Conservation (phyloP, 2,329 filamentous ascomycete species). For the Aotearoamyces nothofagi region DNA sequence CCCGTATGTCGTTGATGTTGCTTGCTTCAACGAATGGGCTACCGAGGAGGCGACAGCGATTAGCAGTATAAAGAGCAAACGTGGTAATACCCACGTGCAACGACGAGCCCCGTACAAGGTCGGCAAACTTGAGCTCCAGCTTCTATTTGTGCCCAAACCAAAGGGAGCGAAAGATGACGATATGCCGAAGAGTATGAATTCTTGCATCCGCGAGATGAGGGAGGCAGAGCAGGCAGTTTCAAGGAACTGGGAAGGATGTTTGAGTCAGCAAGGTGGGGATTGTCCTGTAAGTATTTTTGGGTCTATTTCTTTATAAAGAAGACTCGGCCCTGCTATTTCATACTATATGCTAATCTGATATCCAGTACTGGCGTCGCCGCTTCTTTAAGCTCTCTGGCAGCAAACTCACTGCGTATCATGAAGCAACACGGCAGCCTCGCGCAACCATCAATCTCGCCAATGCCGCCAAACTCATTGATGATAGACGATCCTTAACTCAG, state of each 20-base stretch:
- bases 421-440: conserved; percentile 85
- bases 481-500: conserved; percentile 69
- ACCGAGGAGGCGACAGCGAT: conserved; percentile 65
- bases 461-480: conserved; percentile 35
- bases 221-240: conserved; percentile 71
- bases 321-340: conserved; percentile 26
- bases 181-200: conserved; percentile 99
- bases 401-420: conserved; percentile 90
- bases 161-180: conserved; percentile 79
- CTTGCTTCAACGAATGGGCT: conserved; percentile 98
- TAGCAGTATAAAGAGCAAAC: conserved; percentile 92
- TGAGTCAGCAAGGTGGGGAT: conserved; percentile 95
- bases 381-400: conserved; percentile 90
- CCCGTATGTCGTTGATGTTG: conserved; percentile 74
- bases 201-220: conserved; percentile 83
- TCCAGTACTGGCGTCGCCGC: conserved; percentile 87
- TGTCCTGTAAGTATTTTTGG: conserved; percentile 93
- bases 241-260: conserved; percentile 69
- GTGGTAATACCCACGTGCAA: conserved; percentile 51
- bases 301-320: no score
- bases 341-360: conserved; percentile 6
- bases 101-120: conserved; percentile 50
- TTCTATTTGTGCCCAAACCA: conserved; percentile 79
- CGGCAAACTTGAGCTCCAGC: conserved; percentile 43
- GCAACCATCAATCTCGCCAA: conserved; percentile 83